Conservation (phyloP, 805 yeast species). For the Monosporozyma yasuniensis region DNA sequence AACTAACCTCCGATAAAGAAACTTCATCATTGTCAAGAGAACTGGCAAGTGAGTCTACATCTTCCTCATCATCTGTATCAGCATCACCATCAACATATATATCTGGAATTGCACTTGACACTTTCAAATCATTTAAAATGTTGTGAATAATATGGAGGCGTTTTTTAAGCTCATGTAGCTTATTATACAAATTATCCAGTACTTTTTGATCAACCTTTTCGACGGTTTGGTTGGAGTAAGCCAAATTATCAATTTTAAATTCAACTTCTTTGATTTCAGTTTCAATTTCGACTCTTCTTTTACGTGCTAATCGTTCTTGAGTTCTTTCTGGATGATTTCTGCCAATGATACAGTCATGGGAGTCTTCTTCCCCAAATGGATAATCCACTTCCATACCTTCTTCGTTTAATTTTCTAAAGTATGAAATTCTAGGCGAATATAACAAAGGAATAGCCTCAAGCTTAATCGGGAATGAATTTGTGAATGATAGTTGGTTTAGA, state of each 20-base stretch:
- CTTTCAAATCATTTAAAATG: conserved; percentile 25
- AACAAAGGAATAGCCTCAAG: conserved; percentile 40
- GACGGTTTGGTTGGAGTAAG: background rate
- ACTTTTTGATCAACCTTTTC: conserved; percentile 2
- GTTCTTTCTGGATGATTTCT: conserved; percentile 45
- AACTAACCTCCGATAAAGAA: conserved; percentile 6
- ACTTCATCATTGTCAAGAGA: conserved; percentile 8
- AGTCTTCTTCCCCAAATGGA: conserved; percentile 52
- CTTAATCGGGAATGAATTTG: conserved; percentile 33
- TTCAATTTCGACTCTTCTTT: conserved; percentile 33
- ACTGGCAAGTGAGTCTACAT: background rate
- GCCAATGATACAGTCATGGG: conserved; percentile 49
- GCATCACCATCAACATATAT: conserved; percentile 9
- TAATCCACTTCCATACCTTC: conserved; percentile 35
- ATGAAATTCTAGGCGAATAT: conserved; percentile 50
- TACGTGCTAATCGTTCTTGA: conserved; percentile 39
- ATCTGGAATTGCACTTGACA: conserved; percentile 19
- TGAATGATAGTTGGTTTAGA: conserved; percentile 42
- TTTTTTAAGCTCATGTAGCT: conserved; percentile 28
- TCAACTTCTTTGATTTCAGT: conserved; percentile 28
- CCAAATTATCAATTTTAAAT: conserved; percentile 6
- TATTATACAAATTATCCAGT: conserved; percentile 13
- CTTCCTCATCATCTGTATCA: conserved; percentile 4
- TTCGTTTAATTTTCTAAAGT: conserved; percentile 45
- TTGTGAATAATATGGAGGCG: conserved; percentile 26